Evolutionary conservation across 2,329 filamentous ascomycete genomes (phyloP).

Genomic region (Penicillium janthinellum): DNA sequence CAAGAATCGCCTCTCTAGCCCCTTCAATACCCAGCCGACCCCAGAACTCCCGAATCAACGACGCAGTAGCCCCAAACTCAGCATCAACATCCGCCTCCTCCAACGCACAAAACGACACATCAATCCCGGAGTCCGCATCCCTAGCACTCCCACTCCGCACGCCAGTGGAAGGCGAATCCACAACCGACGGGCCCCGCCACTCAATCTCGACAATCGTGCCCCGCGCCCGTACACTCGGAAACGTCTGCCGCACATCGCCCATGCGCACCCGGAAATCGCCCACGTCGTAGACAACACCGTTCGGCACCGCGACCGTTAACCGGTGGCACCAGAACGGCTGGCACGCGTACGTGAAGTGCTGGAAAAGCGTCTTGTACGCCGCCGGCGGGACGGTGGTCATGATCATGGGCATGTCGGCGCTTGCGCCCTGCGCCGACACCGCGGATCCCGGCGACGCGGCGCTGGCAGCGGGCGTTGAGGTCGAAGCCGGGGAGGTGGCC

Average conservation of each 20-base stretch:
- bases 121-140: slow-evolving; percentile 30
- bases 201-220: slow-evolving; percentile 50
- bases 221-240: slow-evolving; percentile 39
- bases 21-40: slow-evolving; percentile 38
- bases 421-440: not conserved
- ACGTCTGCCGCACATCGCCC: slow-evolving; percentile 47
- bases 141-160: slow-evolving; percentile 2
- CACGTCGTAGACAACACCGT: slow-evolving; percentile 44
- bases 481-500: not conserved
- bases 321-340: slow-evolving; percentile 48
- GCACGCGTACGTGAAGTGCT: slow-evolving; percentile 45
- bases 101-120: slow-evolving; percentile 31
- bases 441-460: not conserved
- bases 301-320: slow-evolving; percentile 39
- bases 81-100: slow-evolving; percentile 44
- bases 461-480: slow-evolving; percentile 6
- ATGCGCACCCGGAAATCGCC: slow-evolving; percentile 47
- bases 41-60: slow-evolving; percentile 48
- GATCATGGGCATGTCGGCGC: slow-evolving; percentile 30
- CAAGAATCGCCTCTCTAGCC: slow-evolving; percentile 43
- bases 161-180: slow-evolving; percentile 24
- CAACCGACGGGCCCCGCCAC: slow-evolving; percentile 43
- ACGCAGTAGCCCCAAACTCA: slow-evolving; percentile 37
- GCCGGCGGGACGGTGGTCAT: slow-evolving; percentile 44
- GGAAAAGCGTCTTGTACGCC: slow-evolving; percentile 39